Evolutionary conservation across 345 rosid species (phyloP).

Genomic region (Eutrema japonicum): DNA sequence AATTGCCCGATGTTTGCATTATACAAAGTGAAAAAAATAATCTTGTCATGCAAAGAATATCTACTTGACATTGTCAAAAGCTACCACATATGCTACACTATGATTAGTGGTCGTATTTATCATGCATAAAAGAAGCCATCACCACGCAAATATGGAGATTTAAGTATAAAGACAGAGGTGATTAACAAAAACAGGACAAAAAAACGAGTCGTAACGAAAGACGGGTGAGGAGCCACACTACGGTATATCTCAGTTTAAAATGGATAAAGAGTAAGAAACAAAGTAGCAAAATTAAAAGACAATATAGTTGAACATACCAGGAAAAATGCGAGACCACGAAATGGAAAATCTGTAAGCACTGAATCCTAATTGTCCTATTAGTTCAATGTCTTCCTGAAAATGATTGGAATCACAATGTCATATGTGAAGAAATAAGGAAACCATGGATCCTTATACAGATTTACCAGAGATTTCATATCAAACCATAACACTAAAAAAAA

Average conservation of each 20-base stretch:
- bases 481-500: background rate
- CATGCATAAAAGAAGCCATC: background rate
- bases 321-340: constrained; percentile 93
- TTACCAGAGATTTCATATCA: too few species aligned
- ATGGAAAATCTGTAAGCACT: constrained; percentile 87
- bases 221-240: background rate
- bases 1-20: background rate
- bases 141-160: background rate
- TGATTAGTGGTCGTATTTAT: background rate
- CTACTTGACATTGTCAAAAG: background rate
- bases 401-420: constrained; percentile 28
- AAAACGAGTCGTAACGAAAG: background rate
- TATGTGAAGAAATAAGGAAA: constrained; percentile 18
- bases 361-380: constrained; percentile 72
- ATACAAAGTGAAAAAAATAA: background rate
- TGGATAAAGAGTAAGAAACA: background rate
- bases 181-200: background rate
- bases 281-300: background rate
- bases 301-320: constrained; percentile 52
- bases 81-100: constrained; percentile 1
- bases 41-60: background rate
- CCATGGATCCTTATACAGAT: background rate
- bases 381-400: constrained; percentile 80
- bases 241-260: background rate
- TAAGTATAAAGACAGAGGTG: background rate